Base-by-base conservation (phyloP, 805 yeast genomes). In the Maudiozyma pseudohumilis region DNA sequence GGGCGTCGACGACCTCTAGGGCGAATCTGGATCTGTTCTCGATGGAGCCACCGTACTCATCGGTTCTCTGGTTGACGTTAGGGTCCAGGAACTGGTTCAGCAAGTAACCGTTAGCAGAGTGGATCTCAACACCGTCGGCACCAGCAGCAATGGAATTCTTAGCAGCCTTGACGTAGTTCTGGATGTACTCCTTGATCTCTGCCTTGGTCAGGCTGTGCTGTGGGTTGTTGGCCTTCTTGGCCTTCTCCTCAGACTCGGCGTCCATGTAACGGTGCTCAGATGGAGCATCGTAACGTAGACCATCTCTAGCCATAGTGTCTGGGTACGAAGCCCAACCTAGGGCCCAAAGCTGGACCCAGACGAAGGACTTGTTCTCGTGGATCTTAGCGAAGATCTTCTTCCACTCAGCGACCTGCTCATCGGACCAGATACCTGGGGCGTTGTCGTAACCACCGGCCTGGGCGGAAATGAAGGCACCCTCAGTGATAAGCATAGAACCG, bases 31-130 rank as follows among this genome's bases (percentile, higher is more conserved):
- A 60, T 48, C 74, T 63, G 46, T 72, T 66, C 48, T 68, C 74
- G 47, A 70, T 64, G 4, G 66, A 57, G 3, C 75, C 77, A 43
- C 77, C 79, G 45, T 73, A 74, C 47, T 69, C 63, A 50, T 73
- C 79, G 6, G 67, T 65, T 58, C 68, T 54, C 28, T 70, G 53
- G 50, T 68, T 68, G 33, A 66, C 59, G 8, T 56, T 40, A n/a
- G 65, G 61, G 31, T 74, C 70, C 44, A 77, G 50, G 47, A 80
- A 77, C 54, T 74, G 72, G 54, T 68, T 65, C 29, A 73, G 47
- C 39, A 80, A 55, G 50, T 74, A 79, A 12, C 86, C 84, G 52
- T 78, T 76, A 11, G 85, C 85, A 28, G 64, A 64, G 53, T 78
- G 86, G 33, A 80, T 58, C 56, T 80, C 84, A 23, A 80, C 70